These are phyloP conservation scores for Trichoderma pleuroti DNA, from an alignment of 2,329 filamentous ascomycete genomes.

Conservation along the genomic window DNA sequence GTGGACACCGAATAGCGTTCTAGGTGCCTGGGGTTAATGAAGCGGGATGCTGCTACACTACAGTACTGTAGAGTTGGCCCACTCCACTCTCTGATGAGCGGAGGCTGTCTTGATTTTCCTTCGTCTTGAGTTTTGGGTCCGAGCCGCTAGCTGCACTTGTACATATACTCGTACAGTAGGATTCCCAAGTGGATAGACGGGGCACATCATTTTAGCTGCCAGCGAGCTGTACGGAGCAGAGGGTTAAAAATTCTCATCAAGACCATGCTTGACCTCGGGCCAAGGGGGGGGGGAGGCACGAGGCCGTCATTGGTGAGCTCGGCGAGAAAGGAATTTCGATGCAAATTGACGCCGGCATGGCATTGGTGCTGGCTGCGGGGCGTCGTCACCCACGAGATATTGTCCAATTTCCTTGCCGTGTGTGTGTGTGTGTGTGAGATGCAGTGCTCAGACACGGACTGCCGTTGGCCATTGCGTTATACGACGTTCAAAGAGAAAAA, in stretches of 20 bases:
- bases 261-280: neutral
- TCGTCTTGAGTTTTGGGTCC: neutral
- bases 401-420: constrained; percentile 6
- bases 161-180: neutral
- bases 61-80: constrained; percentile 5
- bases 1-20: constrained; percentile 1
- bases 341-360: neutral
- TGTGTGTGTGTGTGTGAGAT: neutral
- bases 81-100: neutral
- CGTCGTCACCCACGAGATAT: constrained; percentile 8
- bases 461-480: neutral
- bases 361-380: constrained; percentile 10
- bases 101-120: neutral
- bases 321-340: neutral
- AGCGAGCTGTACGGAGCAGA: neutral
- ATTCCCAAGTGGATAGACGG: neutral
- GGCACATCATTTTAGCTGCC: neutral
- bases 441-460: neutral
- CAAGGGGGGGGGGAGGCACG: neutral
- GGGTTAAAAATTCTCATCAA: neutral
- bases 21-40: constrained; percentile 6
- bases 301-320: neutral
- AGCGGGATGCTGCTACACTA: constrained; percentile 15
- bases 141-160: neutral
- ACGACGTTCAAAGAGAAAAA: neutral